Conservation (phyloP, 768 basidiomycete species). For the Russula brevipes region DNA sequence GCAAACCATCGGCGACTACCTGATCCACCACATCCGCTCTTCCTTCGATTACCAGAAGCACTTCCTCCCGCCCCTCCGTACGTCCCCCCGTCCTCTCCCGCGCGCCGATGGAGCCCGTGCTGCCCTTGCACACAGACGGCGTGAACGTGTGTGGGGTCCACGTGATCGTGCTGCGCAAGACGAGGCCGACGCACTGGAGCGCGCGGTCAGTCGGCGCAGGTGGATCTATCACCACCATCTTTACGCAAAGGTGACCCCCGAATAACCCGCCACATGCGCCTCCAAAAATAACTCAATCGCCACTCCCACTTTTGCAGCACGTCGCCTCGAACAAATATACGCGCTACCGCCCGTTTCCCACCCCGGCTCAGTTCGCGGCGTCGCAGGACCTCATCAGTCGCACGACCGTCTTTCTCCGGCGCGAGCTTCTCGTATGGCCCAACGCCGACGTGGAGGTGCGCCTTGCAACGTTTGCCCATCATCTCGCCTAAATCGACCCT, state of each 20-base stretch:
- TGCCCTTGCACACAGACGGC: conserved; percentile 27
- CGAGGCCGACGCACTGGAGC: conserved; percentile 65
- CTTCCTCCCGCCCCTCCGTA: conserved; percentile 60
- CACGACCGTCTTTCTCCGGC: conserved; percentile 73
- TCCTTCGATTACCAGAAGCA: conserved; percentile 79
- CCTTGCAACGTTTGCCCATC: conserved; percentile 4
- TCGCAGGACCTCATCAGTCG: conserved; percentile 70
- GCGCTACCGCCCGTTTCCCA: conserved; percentile 86
- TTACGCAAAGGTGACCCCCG: conserved; percentile 67
- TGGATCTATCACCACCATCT: conserved; percentile 78
- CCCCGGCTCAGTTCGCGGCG: conserved; percentile 73
- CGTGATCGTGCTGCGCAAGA: conserved; percentile 47
- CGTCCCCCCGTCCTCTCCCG: conserved; percentile 38
- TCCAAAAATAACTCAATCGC: conserved; percentile 8
- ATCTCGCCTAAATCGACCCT: background rate
- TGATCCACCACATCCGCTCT: conserved; percentile 77
- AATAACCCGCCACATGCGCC: background rate
- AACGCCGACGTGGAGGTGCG: conserved; percentile 84
- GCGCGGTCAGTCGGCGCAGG: conserved; percentile 63
- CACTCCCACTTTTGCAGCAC: conserved; percentile 48
- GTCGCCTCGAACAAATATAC: conserved; percentile 85
- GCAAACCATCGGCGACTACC: conserved; percentile 58
- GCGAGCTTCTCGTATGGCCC: conserved; percentile 85
- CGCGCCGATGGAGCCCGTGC: conserved; percentile 18
- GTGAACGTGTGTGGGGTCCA: conserved; percentile 54